Percentiles rank a stretch among this genome's conserved stretches.
These are phyloP conservation scores for Malania oleifera DNA, from an alignment of 164 flowering plant species.

Conservation along the genomic window DNA sequence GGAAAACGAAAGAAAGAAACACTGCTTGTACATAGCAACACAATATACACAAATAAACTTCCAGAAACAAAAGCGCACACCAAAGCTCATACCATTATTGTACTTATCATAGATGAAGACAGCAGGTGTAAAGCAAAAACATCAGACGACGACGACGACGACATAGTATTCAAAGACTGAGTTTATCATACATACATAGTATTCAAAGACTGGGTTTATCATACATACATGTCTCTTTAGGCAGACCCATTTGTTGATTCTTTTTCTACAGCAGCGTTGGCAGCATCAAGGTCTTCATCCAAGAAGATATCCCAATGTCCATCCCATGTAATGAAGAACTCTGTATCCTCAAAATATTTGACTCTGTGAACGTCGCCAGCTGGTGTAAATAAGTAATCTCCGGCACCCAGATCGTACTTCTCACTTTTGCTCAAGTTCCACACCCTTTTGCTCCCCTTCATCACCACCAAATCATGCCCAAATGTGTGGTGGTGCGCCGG, in stretches of 20 bases:
- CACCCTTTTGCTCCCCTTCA: conserved; percentile 76
- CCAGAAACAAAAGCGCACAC: too few species aligned
- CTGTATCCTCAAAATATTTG: conserved; percentile 80
- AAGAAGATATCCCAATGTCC: conserved; percentile 84
- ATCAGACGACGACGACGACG: too few species aligned
- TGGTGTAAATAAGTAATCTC: conserved; percentile 83
- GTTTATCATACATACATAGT: neutral
- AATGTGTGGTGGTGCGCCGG: conserved; percentile 93
- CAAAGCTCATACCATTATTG: too few species aligned
- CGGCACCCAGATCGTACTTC: conserved; percentile 52
- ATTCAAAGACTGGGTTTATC: too few species aligned
- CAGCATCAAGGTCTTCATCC: conserved; percentile 77
- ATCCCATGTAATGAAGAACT: conserved; percentile 95
- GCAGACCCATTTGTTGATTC: conserved; percentile 12
- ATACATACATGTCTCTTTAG: neutral
- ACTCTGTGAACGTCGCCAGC: conserved; percentile 88
- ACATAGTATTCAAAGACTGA: too few species aligned
- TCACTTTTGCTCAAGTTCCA: conserved; percentile 79
- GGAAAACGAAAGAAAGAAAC: too few species aligned
- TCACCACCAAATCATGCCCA: conserved; percentile 86
- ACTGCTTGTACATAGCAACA: too few species aligned
- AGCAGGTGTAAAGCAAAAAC: too few species aligned
- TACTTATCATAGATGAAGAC: too few species aligned
- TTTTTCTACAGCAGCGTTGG: conserved; percentile 44
- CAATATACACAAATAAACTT: too few species aligned